Conservation (phyloP, 768 basidiomycete genomes). For the Tylopilus balloui region DNA sequence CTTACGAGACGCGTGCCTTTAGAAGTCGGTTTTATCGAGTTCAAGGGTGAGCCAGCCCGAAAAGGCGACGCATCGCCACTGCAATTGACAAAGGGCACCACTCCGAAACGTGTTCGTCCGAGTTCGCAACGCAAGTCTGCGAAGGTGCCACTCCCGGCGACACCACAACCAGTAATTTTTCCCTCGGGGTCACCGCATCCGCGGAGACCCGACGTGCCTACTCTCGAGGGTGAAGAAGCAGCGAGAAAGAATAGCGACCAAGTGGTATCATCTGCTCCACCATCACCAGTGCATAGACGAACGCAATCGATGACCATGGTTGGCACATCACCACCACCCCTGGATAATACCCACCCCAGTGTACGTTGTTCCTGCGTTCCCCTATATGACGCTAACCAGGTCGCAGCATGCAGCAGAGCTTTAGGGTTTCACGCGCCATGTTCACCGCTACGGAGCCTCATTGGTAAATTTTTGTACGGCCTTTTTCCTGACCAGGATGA, state of each 20-base stretch:
- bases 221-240: neutral
- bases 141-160: conserved; percentile 3
- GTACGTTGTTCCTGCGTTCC: conserved; percentile 7
- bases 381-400: neutral
- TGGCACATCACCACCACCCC: conserved; percentile 11
- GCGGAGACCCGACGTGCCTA: neutral
- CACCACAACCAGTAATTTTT: neutral
- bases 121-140: conserved; percentile 5
- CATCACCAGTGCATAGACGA: conserved; percentile 21
- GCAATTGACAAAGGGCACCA: neutral
- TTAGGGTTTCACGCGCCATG: conserved; percentile 9
- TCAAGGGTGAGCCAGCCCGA: neutral
- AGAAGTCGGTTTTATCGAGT: conserved; percentile 20
- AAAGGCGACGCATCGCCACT: neutral
- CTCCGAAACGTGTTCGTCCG: conserved; percentile 6
- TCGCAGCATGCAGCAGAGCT: conserved; percentile 26
- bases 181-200: neutral
- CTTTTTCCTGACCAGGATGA: conserved; percentile 2
- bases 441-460: neutral
- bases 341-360: conserved; percentile 9
- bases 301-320: conserved; percentile 29
- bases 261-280: neutral
- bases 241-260: neutral
- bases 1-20: neutral
- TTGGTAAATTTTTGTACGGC: conserved; percentile 3